These are phyloP conservation scores for Solanum infundibuliforme DNA, from an alignment of 257 asterid genomes.

Conservation along the genomic window DNA sequence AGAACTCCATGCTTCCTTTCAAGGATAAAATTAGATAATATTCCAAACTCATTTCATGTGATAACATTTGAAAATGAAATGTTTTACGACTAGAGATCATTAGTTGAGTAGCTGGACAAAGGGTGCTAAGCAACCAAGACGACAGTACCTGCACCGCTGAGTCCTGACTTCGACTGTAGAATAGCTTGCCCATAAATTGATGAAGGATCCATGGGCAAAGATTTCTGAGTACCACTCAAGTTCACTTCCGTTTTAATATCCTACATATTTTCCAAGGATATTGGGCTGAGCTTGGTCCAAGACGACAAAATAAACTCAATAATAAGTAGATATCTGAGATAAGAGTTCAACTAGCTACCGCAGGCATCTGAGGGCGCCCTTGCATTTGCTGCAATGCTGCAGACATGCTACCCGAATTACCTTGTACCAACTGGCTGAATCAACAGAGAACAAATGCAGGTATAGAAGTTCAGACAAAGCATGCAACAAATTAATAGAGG, in stretches of 20 bases:
- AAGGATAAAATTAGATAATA: not conserved
- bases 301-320: not conserved
- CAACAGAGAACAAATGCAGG: constrained; percentile 9
- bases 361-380: constrained; percentile 75
- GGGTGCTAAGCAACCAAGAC: not conserved
- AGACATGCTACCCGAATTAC: constrained; percentile 78
- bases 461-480: not conserved
- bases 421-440: constrained; percentile 87
- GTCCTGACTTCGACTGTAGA: constrained; percentile 90
- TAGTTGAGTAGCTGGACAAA: not conserved
- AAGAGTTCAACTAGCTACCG: constrained; percentile 31
- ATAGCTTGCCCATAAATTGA: constrained; percentile 91
- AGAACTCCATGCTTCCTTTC: not conserved
- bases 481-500: not conserved
- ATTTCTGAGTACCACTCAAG: constrained; percentile 63
- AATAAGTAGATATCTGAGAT: not conserved
- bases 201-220: constrained; percentile 81
- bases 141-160: constrained; percentile 79
- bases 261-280: constrained; percentile 24
- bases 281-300: constrained; percentile 9
- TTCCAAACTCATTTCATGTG: not conserved
- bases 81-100: not conserved
- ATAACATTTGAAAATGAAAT: not conserved
- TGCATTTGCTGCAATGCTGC: constrained; percentile 97
- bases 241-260: constrained; percentile 72